Percentiles rank a stretch among this genome's conserved stretches.
phyloP scores from a whole-genome alignment of 495 filamentous ascomycete species.

The Penicillium silybi region DNA sequence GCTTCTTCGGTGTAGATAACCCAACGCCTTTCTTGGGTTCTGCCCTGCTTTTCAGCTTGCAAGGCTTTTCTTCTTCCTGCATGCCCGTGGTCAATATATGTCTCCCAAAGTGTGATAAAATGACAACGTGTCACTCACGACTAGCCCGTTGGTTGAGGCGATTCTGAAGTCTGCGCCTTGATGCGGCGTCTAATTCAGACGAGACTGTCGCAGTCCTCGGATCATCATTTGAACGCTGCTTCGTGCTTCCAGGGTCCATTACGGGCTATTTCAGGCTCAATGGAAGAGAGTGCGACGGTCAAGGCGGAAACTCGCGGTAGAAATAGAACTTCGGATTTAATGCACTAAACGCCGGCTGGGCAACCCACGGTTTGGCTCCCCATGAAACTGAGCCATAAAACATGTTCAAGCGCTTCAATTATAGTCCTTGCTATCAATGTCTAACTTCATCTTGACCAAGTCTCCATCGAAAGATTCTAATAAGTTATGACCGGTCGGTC shows the following conservation, averaged over 20 bases:
- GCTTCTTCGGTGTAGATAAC: constrained; percentile 15
- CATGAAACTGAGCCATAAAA: not conserved
- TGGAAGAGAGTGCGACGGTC: not conserved
- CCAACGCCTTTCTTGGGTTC: constrained; percentile 8
- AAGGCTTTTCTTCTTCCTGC: constrained; percentile 17
- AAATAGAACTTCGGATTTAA: constrained; percentile 6
- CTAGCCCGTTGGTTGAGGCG: constrained; percentile 25
- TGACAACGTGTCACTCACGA: constrained; percentile 14
- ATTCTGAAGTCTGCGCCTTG: constrained; percentile 20
- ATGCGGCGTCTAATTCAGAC: constrained; percentile 7
- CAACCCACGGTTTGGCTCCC: not conserved
- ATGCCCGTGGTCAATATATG: not conserved
- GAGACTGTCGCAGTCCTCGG: not conserved
- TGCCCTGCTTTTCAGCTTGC: not conserved
- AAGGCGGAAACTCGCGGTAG: not conserved
- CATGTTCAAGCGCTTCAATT: not conserved
- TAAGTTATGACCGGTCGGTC: too few relatives aligned
- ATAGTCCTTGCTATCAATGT: not conserved
- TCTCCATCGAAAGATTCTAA: too few relatives aligned
- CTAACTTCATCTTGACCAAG: not conserved
- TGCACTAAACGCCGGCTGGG: not conserved
- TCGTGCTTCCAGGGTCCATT: not conserved
- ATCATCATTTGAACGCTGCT: not conserved
- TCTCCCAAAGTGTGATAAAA: not conserved
- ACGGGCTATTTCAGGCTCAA: not conserved